A percentile compares a stretch with the other conserved stretches of the same genome.
Conservation (phyloP, 495 filamentous ascomycete species). For the Massariosphaeria phaeospora region DNA sequence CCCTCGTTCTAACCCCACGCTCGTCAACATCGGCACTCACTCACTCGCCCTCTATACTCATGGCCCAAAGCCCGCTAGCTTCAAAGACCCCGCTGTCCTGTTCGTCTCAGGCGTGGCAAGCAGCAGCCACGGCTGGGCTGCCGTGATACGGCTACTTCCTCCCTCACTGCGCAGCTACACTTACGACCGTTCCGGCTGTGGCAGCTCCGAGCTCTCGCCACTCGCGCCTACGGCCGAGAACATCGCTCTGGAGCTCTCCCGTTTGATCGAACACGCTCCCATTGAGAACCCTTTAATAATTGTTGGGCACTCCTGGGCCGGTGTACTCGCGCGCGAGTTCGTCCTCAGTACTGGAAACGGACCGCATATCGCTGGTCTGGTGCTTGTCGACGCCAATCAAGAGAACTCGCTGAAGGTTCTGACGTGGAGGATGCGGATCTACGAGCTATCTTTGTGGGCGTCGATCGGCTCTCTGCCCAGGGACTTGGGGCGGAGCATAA, state of each 20-base stretch:
- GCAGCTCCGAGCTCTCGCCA: constrained; percentile 23
- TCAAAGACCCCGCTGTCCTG: constrained; percentile 25
- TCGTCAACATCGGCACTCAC: constrained; percentile 29
- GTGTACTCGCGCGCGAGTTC: constrained; percentile 23
- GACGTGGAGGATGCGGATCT: constrained; percentile 19
- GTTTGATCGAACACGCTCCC: constrained; percentile 22
- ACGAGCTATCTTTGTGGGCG: constrained; percentile 7
- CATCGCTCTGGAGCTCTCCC: constrained; percentile 27
- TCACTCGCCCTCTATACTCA: constrained; percentile 27
- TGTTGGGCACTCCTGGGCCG: constrained; percentile 27
- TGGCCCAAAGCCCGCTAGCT: constrained; percentile 25
- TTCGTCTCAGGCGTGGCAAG: constrained; percentile 27
- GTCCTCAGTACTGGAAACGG: constrained; percentile 16
- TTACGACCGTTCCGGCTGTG: constrained; percentile 27
- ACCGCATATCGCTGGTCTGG: constrained; percentile 25
- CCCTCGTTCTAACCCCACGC: constrained; percentile 3
- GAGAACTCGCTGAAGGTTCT: constrained; percentile 21
- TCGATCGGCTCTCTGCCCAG: constrained; percentile 18
- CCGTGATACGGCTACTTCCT: constrained; percentile 21
- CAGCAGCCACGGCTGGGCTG: constrained; percentile 16
- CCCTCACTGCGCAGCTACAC: constrained; percentile 26
- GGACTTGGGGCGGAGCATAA: constrained; percentile 25
- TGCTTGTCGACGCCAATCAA: constrained; percentile 28
- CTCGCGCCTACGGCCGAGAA: constrained; percentile 28
- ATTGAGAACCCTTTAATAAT: constrained; percentile 24